Conservation (phyloP, 768 basidiomycete genomes). For the Suillus tomentosus region DNA sequence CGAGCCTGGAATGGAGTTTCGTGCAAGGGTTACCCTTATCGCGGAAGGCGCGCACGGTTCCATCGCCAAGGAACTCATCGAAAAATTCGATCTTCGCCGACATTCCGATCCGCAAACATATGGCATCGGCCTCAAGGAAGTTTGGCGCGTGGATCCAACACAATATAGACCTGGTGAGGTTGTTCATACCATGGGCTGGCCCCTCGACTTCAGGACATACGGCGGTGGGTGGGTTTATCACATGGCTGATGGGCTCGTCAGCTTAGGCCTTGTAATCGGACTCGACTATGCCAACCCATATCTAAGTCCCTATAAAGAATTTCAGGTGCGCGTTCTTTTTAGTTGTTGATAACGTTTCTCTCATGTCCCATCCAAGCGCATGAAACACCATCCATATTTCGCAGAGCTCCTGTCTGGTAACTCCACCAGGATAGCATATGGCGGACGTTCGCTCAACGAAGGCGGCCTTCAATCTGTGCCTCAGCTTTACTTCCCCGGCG, state of each 20-base stretch:
- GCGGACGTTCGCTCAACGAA: conserved; percentile 87
- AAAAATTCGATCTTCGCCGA: conserved; percentile 71
- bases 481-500: conserved; percentile 85
- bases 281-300: conserved; percentile 96
- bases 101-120: conserved; percentile 86
- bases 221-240: conserved; percentile 97
- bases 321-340: conserved; percentile 65
- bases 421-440: conserved; percentile 83
- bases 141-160: conserved; percentile 81
- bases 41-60: conserved; percentile 96
- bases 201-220: conserved; percentile 71
- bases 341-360: neutral
- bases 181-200: conserved; percentile 96
- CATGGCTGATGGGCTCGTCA: conserved; percentile 90
- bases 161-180: conserved; percentile 70
- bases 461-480: conserved; percentile 96
- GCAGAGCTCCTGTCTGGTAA: conserved; percentile 73
- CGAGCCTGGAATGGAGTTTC: conserved; percentile 96
- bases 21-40: conserved; percentile 86
- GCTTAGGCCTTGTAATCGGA: conserved; percentile 88
- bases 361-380: conserved; percentile 48
- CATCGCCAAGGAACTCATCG: conserved; percentile 77
- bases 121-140: conserved; percentile 94
- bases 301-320: conserved; percentile 86
- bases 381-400: conserved; percentile 98